These are phyloP conservation scores for Persicaria tinctoria DNA, from an alignment of 148 eudicot genomes.

Conservation along the genomic window DNA sequence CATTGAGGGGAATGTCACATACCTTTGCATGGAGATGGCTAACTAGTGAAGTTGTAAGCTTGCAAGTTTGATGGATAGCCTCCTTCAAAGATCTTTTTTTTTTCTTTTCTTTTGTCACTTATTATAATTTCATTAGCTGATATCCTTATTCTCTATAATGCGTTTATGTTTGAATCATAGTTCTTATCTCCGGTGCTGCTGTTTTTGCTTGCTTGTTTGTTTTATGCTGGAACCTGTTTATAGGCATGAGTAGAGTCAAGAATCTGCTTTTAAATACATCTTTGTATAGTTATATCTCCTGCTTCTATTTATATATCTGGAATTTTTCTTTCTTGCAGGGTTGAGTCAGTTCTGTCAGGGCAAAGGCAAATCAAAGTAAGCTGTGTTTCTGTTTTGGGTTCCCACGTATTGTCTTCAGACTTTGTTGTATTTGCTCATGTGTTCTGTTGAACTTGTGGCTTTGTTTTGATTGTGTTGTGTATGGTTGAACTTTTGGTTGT, in stretches of 20 bases:
- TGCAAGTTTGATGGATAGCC: too few relatives aligned
- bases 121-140: background rate
- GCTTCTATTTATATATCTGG: background rate
- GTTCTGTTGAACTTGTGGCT: too few relatives aligned
- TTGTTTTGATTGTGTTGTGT: too few relatives aligned
- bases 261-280: background rate
- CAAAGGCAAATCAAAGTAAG: too few relatives aligned
- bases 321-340: conserved; percentile 38
- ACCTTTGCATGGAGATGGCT: too few relatives aligned
- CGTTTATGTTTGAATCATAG: background rate
- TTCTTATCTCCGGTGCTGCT: background rate
- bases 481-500: too few relatives aligned
- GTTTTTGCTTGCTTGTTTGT: background rate
- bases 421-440: too few relatives aligned
- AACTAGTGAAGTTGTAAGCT: too few relatives aligned
- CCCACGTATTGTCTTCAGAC: too few relatives aligned
- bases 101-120: background rate
- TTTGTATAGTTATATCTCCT: background rate
- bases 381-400: too few relatives aligned
- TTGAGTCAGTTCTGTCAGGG: too few relatives aligned
- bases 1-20: background rate
- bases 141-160: background rate
- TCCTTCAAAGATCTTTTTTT: background rate
- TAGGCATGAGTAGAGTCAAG: background rate
- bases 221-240: background rate